These are phyloP conservation scores for Xylariomycetidae sp. DNA, from an alignment of 2,329 filamentous ascomycete genomes.

Conservation along the genomic window DNA sequence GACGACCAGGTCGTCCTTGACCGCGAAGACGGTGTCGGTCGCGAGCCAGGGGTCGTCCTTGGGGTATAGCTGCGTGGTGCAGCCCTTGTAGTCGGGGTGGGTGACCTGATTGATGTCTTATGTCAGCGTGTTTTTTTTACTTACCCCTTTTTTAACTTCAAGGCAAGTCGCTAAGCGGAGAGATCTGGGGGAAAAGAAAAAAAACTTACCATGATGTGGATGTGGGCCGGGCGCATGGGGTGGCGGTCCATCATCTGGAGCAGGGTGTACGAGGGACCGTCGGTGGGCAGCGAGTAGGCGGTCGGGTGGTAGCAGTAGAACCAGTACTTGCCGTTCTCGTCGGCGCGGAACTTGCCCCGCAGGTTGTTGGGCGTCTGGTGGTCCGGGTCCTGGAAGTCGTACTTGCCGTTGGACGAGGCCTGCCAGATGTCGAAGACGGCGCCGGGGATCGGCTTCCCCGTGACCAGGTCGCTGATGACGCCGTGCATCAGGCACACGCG, in stretches of 20 bases:
- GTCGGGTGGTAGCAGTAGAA: constrained; percentile 75
- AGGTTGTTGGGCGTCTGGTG: constrained; percentile 71
- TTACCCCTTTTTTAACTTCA: background rate
- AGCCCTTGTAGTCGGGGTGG: constrained; percentile 61
- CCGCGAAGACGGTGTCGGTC: constrained; percentile 46
- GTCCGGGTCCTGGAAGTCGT: constrained; percentile 71
- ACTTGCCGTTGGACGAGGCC: constrained; percentile 69
- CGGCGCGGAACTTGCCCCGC: constrained; percentile 68
- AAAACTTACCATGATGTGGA: constrained; percentile 44
- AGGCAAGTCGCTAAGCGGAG: background rate
- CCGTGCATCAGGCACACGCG: constrained; percentile 66
- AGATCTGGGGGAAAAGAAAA: background rate
- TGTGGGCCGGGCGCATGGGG: constrained; percentile 45
- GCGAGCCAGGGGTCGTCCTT: constrained; percentile 59
- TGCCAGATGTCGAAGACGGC: constrained; percentile 78
- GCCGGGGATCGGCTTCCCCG: constrained; percentile 53
- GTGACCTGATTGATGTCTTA: constrained; percentile 34
- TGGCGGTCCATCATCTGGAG: constrained; percentile 43
- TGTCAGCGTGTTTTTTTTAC: background rate
- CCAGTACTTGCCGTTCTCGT: constrained; percentile 65
- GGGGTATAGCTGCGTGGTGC: constrained; percentile 76
- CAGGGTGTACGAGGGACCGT: constrained; percentile 44
- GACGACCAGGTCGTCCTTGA: constrained; percentile 48
- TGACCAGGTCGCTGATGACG: constrained; percentile 42
- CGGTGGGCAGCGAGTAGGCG: constrained; percentile 65